Evolutionary conservation across 2,329 filamentous ascomycete species (phyloP).

Genomic region (Pseudocercospora crystallina): DNA sequence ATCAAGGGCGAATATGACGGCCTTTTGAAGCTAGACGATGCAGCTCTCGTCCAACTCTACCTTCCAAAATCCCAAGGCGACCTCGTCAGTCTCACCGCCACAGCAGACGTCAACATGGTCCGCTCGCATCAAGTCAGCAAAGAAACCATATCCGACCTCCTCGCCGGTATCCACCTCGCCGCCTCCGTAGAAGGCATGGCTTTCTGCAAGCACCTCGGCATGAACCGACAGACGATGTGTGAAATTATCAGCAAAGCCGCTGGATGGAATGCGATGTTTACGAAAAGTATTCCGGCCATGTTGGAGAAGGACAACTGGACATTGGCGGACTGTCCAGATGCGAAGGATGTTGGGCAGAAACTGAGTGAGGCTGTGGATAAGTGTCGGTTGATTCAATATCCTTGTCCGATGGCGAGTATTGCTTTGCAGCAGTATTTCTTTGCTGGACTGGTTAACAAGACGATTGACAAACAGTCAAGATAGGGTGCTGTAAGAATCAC

Average conservation of each 20-base stretch:
- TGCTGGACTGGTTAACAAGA: constrained; percentile 27
- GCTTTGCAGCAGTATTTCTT: constrained; percentile 38
- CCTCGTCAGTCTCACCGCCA: constrained; percentile 34
- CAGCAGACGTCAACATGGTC: constrained; percentile 40
- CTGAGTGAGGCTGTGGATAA: constrained; percentile 46
- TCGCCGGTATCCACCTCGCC: constrained; percentile 50
- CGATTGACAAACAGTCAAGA: constrained; percentile 16
- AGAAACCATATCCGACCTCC: constrained; percentile 41
- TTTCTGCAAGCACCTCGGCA: constrained; percentile 47
- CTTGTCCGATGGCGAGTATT: constrained; percentile 37
- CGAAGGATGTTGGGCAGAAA: constrained; percentile 40
- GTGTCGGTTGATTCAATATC: constrained; percentile 33
- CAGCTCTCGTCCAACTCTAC: constrained; percentile 58
- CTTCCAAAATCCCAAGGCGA: constrained; percentile 34
- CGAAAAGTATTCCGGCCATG: constrained; percentile 37
- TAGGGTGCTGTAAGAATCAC: background rate
- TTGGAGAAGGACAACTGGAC: constrained; percentile 36
- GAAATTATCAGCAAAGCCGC: constrained; percentile 50
- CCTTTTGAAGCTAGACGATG: constrained; percentile 56
- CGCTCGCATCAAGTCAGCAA: constrained; percentile 35
- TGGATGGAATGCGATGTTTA: constrained; percentile 48
- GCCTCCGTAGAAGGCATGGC: constrained; percentile 50
- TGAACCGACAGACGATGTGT: constrained; percentile 48
- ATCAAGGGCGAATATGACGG: constrained; percentile 60
- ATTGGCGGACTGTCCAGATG: constrained; percentile 36